phyloP scores from a whole-genome alignment of 192 early-diverging fungal genomes.

The Coemansia asiatica region DNA sequence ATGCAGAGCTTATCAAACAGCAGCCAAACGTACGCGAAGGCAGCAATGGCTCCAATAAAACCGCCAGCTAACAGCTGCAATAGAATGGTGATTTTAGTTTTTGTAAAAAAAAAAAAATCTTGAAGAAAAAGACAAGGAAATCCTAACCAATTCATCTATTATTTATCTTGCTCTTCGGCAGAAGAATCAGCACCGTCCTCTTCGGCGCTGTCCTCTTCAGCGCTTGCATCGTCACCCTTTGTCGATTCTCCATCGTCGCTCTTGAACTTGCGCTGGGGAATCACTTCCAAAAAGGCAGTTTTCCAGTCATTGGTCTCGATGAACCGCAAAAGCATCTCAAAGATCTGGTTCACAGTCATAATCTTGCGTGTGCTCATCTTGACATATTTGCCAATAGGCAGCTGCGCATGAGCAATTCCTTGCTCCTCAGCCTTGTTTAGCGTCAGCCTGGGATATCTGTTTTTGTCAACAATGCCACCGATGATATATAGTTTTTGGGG shows the following conservation, averaged over 20 bases:
- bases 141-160: too few relatives aligned
- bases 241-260: slow-evolving; percentile 26
- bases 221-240: slow-evolving; percentile 4
- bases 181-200: not conserved
- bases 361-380: slow-evolving; percentile 78
- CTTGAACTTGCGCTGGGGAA: slow-evolving; percentile 85
- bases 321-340: slow-evolving; percentile 84
- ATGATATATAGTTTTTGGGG: slow-evolving; percentile 81
- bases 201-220: slow-evolving; percentile 3
- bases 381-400: slow-evolving; percentile 87
- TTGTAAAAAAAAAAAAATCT: not conserved
- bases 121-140: too few relatives aligned
- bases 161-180: too few relatives aligned
- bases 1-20: slow-evolving; percentile 39
- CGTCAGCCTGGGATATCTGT: slow-evolving; percentile 79
- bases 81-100: too few relatives aligned
- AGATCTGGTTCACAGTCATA: slow-evolving; percentile 94
- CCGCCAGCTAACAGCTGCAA: too few relatives aligned
- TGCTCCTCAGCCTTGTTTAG: slow-evolving; percentile 73
- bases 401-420: slow-evolving; percentile 71
- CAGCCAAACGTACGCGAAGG: slow-evolving; percentile 26
- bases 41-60: not conserved
- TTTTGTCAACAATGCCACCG: slow-evolving; percentile 95
- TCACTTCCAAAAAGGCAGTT: slow-evolving; percentile 81
- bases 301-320: slow-evolving; percentile 82